Evolutionary conservation across 2,329 filamentous ascomycete species (phyloP), one percentile per base, ranked within the genome.

Genomic region (Colletotrichum musicola): DNA sequence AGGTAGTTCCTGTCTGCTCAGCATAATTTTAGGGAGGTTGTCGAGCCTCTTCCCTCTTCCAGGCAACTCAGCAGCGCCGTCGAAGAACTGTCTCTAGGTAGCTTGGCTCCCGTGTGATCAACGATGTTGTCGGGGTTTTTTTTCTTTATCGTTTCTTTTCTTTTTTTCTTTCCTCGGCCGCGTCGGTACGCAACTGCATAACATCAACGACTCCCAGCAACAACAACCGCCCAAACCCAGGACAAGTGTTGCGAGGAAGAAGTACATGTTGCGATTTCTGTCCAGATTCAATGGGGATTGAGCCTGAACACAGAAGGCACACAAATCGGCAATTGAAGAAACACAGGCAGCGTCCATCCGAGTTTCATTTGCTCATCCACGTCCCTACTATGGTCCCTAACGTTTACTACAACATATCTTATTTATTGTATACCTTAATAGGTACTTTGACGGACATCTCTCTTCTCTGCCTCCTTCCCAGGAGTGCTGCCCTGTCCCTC

Each of bases 101-200:
- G 59, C 40, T 64, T 58, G 53, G 61, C 60, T 68, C 55, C 65
- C 54, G 61, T 57, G 64, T 59, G 55, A 69, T 61, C 65, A 65
- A 46, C 55, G 50, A 69, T 69, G 64, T 38, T 25, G 20, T 49
- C 47, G 61, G 61, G 61, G 61, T 55, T 42, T 35, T 10, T 40
- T 64, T 20, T 42, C 61, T 68, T 64, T 25, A 64, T 42, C 49
- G 7, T 64, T 59, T 68, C 47, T 64, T 30, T 54, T 53, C n/a
- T 40, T 64, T 59, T 68, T 30, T 54, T 53, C 16, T 40, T 20
- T 40, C 25, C 20, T 54, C 20, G 38, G 7, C 38, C 27, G 0
- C 10, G 20, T 35, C 59, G 25, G 0, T 25, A 35, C 30, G 30
- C 30, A 35, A 35, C 30, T 35, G 30, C 30, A 10, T 35, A 30